Base-by-base conservation (phyloP, 176 grass and related monocot genomes). In the Oryza nivara region DNA sequence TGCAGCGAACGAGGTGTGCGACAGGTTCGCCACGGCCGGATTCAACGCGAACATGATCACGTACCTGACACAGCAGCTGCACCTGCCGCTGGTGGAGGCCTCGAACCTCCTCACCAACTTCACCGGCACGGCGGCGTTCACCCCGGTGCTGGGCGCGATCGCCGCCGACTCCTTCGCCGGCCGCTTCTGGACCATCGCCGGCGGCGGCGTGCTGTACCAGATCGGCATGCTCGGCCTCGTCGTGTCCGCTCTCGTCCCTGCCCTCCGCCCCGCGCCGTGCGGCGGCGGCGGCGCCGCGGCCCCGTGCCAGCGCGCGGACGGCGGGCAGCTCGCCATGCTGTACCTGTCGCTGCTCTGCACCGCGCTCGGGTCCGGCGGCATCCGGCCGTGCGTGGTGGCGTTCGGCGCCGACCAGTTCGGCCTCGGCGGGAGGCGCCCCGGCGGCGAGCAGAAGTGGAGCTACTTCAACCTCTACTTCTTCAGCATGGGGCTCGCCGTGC, bases 381-480 rank as follows among this genome's bases (percentile, higher is more conserved):
- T 92, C 52, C 81, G 92, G 9, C 88, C 94, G 41, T 94, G 94
- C 74, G 91, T 97, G 5, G 85, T 93, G 51, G 75, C 91, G 2
- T 97, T 97, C 58, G 94, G 94, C 43, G 94, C 94, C 19, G 90
- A 95, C 81, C 93, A 95, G 80, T 84, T 95, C 26, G 80, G 44
- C 6, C 5, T 5, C 6, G 38, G 38, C 38, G 38, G 72, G 41
- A 43, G 41, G 41, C 41, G 40, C 41, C 30, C 30, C 5, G 71
- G 74, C 45, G n/a, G 86, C 61, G 70, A 14, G 51, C 30, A 32
- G 81, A 89, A 89, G 84, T 76, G 88, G 74, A 76, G 22, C 20
- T 94, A 87, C 85, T 97, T 97, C 83, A 97, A 94, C 87, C 79
- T 97, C 73, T 97, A 92, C 83, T 97, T 92, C 90, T 92, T 97